These are phyloP conservation scores for Talaromyces sp. DNA, from an alignment of 2,329 filamentous ascomycete genomes.

Conservation along the genomic window DNA sequence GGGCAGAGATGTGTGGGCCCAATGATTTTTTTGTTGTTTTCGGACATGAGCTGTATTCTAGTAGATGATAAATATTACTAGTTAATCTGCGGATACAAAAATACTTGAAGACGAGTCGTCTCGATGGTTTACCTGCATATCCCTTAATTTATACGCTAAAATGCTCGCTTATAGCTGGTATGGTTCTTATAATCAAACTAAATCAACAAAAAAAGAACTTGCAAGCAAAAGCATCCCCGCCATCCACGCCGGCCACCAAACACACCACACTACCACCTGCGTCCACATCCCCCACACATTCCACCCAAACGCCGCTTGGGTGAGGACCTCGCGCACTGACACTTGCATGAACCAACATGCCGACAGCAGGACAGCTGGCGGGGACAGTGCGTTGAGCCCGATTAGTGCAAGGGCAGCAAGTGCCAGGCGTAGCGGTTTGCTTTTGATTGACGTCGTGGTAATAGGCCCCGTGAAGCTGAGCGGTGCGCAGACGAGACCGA, in stretches of 20 bases:
- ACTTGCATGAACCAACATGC: constrained; percentile 44
- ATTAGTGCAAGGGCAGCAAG: constrained; percentile 33
- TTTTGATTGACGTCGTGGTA: constrained; percentile 6
- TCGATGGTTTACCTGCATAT: not conserved
- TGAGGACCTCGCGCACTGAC: constrained; percentile 55
- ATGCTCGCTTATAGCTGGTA: no score
- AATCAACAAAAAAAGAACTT: constrained; percentile 25
- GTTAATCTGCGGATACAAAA: not conserved
- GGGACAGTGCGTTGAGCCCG: constrained; percentile 57
- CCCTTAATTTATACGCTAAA: not conserved
- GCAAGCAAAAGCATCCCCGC: constrained; percentile 43
- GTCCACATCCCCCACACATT: constrained; percentile 86
- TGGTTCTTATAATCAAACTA: not conserved
- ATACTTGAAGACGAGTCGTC: not conserved
- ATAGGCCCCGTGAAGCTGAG: constrained; percentile 61
- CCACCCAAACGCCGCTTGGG: constrained; percentile 78
- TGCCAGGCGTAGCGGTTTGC: not conserved
- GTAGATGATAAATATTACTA: not conserved
- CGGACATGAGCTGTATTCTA: not conserved
- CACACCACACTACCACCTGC: constrained; percentile 81
- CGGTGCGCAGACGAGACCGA: constrained; percentile 73
- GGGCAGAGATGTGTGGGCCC: constrained; percentile 93
- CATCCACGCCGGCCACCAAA: constrained; percentile 94
- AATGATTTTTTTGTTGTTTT: constrained; percentile 37
- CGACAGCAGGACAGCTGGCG: constrained; percentile 49